A percentile compares a stretch with the other conserved stretches of the same genome.
These are phyloP conservation scores for Prototheca wickerhamii DNA, from an alignment of 163 green algal genomes.

Conservation along the genomic window DNA sequence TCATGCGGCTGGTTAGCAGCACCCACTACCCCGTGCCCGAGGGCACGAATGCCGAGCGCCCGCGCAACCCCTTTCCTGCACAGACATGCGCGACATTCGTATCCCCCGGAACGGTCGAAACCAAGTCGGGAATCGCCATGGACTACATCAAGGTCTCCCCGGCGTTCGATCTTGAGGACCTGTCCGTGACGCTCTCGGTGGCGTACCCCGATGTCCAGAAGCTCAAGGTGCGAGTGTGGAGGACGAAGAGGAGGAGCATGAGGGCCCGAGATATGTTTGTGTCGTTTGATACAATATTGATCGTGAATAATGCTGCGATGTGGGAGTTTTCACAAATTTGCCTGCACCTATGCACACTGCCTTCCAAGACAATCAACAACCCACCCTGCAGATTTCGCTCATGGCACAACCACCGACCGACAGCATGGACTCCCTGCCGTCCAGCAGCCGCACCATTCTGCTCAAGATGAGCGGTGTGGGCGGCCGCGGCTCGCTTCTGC, in stretches of 20 bases:
- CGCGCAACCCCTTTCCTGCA: neutral
- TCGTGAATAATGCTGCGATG: too few species aligned
- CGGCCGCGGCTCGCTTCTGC: conserved; percentile 17
- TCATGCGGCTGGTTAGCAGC: neutral
- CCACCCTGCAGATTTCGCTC: conserved; percentile 14
- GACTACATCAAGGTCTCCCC: neutral
- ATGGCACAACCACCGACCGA: conserved; percentile 2
- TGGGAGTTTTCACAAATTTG: neutral
- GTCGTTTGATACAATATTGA: too few species aligned
- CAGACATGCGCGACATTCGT: neutral
- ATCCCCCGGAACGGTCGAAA: neutral
- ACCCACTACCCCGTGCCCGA: neutral
- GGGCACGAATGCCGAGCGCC: neutral
- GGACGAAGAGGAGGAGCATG: too few species aligned
- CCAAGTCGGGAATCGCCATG: neutral
- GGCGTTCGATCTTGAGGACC: neutral
- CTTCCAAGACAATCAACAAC: too few species aligned
- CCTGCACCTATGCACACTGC: too few species aligned
- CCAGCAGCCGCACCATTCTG: conserved; percentile 7
- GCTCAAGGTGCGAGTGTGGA: neutral
- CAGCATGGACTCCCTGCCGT: neutral
- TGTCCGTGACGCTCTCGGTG: neutral
- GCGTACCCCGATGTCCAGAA: neutral
- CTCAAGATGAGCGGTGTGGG: conserved; percentile 21
- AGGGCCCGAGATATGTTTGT: too few species aligned